These are phyloP conservation scores for Vicia sativa DNA, from an alignment of 306 rosid species.

Conservation along the genomic window DNA sequence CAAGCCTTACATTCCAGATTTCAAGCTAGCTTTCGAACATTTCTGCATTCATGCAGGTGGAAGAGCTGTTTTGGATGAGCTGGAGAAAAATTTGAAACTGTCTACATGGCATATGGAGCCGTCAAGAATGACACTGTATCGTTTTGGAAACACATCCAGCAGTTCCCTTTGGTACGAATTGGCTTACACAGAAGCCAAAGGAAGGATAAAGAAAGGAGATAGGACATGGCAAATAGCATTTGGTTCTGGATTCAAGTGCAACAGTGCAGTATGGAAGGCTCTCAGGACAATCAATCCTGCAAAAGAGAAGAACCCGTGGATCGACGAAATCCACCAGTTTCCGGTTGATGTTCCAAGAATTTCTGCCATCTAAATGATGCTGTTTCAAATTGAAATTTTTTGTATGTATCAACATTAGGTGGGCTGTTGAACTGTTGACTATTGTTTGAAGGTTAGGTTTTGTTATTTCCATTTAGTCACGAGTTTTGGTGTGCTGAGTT, in stretches of 20 bases:
- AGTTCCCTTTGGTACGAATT: constrained; percentile 89
- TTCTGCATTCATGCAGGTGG: constrained; percentile 90
- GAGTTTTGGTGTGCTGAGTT: constrained; percentile 10
- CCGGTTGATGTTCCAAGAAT: constrained; percentile 80
- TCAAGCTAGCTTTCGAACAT: constrained; percentile 85
- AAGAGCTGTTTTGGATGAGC: constrained; percentile 76
- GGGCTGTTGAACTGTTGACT: constrained; percentile 15
- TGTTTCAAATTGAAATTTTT: neutral
- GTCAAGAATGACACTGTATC: constrained; percentile 79
- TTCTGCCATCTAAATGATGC: constrained; percentile 43
- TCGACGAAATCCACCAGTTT: constrained; percentile 62
- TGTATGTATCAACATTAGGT: constrained; percentile 21
- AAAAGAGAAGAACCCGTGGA: constrained; percentile 81
- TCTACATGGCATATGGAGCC: constrained; percentile 93
- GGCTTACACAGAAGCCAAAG: constrained; percentile 73
- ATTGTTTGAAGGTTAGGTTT: constrained; percentile 11
- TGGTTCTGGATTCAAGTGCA: constrained; percentile 91
- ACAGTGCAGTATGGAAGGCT: constrained; percentile 90
- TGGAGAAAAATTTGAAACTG: constrained; percentile 82
- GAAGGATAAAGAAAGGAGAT: constrained; percentile 77
- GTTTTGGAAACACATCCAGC: constrained; percentile 89
- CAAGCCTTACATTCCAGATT: constrained; percentile 85
- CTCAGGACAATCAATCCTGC: constrained; percentile 68
- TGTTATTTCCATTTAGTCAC: constrained; percentile 29
- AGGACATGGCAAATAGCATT: constrained; percentile 92